A percentile compares a stretch with the other conserved stretches of the same genome.
These are phyloP conservation scores for Kwoniella shivajii DNA, from an alignment of 1,284 basidiomycete species.

Conservation along the genomic window DNA sequence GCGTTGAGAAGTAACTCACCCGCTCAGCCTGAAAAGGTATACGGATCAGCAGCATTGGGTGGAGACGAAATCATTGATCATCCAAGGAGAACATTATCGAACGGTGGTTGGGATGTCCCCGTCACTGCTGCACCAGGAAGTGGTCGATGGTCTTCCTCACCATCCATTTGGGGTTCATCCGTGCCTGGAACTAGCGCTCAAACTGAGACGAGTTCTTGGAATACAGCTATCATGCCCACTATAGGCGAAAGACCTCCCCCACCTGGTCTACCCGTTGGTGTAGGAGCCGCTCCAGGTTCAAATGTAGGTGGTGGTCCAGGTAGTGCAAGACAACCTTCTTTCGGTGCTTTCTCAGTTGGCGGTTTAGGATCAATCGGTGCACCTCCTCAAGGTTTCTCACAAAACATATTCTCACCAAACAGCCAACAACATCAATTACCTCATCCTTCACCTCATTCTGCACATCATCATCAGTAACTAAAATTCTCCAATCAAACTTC, in stretches of 20 bases:
- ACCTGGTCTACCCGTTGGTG: conserved; percentile 1
- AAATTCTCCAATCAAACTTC: no score
- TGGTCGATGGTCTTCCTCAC: conserved; percentile 41
- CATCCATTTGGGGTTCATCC: conserved; percentile 28
- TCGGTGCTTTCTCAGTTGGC: conserved; percentile 11
- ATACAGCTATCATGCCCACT: conserved; percentile 10
- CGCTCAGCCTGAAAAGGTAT: conserved; percentile 35
- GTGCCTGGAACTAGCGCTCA: background rate
- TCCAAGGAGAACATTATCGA: conserved; percentile 28
- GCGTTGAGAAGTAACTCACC: conserved; percentile 23
- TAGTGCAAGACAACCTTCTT: conserved; percentile 15
- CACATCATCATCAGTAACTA: conserved; percentile 9
- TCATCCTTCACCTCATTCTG: conserved; percentile 2
- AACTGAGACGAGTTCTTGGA: background rate
- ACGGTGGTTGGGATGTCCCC: conserved; percentile 30
- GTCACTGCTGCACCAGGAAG: conserved; percentile 31
- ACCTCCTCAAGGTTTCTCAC: conserved; percentile 1
- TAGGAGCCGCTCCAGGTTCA: background rate
- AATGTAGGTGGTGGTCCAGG: no score
- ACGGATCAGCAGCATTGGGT: conserved; percentile 46
- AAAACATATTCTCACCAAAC: conserved; percentile 24
- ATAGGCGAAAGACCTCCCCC: conserved; percentile 17
- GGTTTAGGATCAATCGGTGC: background rate
- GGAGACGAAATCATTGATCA: conserved; percentile 45
- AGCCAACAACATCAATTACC: conserved; percentile 19